phyloP scores from a whole-genome alignment of 345 rosid species.

The Salix dunnii region DNA sequence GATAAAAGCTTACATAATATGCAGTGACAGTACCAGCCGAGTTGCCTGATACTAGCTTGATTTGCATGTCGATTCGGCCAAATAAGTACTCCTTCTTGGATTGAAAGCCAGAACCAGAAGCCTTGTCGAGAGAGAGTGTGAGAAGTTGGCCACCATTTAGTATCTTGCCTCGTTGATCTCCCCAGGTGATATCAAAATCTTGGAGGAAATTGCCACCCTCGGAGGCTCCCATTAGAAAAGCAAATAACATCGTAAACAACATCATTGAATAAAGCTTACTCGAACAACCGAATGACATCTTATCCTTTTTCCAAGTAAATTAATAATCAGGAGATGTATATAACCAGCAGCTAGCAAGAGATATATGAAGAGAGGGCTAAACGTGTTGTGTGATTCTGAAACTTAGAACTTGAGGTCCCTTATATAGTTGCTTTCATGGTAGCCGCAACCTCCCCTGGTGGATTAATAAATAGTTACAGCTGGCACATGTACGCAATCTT shows the following conservation, averaged over 20 bases:
- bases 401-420: background rate
- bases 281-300: background rate
- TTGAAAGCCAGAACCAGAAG: conserved; percentile 8
- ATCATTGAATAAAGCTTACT: background rate
- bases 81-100: conserved; percentile 12
- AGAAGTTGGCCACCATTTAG: conserved; percentile 11
- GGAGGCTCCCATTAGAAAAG: background rate
- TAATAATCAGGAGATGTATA: background rate
- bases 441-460: background rate
- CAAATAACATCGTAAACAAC: background rate
- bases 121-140: background rate
- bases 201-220: conserved; percentile 5
- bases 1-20: background rate
- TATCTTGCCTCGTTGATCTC: conserved; percentile 6
- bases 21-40: conserved; percentile 13
- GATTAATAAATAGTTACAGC: background rate
- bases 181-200: conserved; percentile 13
- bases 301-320: background rate
- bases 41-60: conserved; percentile 14
- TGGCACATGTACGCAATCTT: background rate
- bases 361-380: background rate
- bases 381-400: background rate
- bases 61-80: conserved; percentile 12
- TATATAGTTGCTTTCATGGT: background rate
- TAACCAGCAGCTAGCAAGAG: background rate